Percentiles rank a stretch among this genome's conserved stretches.
Conservation (phyloP, 1,284 basidiomycete genomes). For the Trametes sp. region DNA sequence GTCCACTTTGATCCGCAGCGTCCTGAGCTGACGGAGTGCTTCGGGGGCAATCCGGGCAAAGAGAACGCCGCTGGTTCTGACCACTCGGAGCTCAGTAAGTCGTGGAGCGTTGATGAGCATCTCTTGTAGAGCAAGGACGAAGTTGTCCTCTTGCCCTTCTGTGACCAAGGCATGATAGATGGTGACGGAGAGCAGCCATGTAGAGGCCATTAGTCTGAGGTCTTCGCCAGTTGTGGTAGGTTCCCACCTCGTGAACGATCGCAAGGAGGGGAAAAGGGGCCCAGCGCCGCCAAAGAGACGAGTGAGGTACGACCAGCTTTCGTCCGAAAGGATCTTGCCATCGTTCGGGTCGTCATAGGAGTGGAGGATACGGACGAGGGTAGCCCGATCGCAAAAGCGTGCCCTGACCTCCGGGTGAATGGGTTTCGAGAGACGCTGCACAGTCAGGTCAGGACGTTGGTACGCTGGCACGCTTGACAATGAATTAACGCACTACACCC, state of each 20-base stretch:
- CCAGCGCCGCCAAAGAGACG: neutral
- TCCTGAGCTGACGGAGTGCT: neutral
- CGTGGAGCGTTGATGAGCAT: too few relatives aligned
- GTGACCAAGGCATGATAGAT: neutral
- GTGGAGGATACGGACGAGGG: neutral
- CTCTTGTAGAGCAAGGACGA: neutral
- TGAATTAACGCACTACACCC: neutral
- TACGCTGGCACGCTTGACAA: neutral
- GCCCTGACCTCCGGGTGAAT: neutral
- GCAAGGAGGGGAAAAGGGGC: neutral
- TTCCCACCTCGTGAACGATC: neutral
- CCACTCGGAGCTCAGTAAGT: too few relatives aligned
- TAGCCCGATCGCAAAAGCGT: neutral
- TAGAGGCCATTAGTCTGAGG: neutral
- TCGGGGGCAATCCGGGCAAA: too few relatives aligned
- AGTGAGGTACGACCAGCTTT: neutral
- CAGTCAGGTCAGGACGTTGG: neutral
- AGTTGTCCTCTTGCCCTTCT: neutral
- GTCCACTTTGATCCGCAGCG: neutral
- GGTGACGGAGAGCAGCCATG: neutral
- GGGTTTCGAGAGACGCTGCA: neutral
- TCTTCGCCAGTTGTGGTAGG: neutral
- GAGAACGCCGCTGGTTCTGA: too few relatives aligned
- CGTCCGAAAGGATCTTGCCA: neutral
- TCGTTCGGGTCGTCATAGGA: neutral